Evolutionary conservation across 352 stramenopile species (phyloP).

Genomic region (Pythium phragmiticola): DNA sequence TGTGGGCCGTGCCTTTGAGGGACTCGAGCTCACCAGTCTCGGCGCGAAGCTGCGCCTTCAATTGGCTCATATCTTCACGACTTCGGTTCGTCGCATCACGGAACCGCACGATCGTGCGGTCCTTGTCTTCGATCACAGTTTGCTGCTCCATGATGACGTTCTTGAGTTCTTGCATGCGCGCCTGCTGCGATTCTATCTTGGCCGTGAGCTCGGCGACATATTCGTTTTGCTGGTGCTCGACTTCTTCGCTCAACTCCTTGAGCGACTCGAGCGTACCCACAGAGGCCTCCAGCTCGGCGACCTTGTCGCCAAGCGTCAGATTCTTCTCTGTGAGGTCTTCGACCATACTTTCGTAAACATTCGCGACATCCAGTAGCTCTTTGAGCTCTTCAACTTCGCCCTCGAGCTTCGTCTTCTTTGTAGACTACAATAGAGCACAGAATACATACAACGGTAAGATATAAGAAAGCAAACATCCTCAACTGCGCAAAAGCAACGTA

Average conservation of each 20-base stretch:
- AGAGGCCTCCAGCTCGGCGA: constrained; percentile 71
- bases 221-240: constrained; percentile 86
- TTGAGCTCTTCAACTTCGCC: constrained; percentile 82
- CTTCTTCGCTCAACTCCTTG: constrained; percentile 84
- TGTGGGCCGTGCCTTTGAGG: constrained; percentile 72
- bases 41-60: constrained; percentile 71
- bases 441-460: not conserved
- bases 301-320: constrained; percentile 74
- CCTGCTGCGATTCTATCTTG: constrained; percentile 67
- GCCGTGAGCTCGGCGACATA: constrained; percentile 73
- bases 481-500: constrained; percentile 22
- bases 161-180: constrained; percentile 57
- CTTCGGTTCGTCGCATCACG: constrained; percentile 64
- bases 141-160: constrained; percentile 50
- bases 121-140: constrained; percentile 68
- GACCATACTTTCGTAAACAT: constrained; percentile 87
- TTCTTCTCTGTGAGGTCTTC: constrained; percentile 89
- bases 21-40: constrained; percentile 71
- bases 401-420: constrained; percentile 55
- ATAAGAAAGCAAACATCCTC: not conserved
- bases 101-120: constrained; percentile 80
- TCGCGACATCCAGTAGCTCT: constrained; percentile 82
- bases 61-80: constrained; percentile 69
- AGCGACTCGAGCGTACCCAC: constrained; percentile 77
- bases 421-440: constrained; percentile 31